phyloP scores from a whole-genome alignment of 345 rosid species.

The Atalantia buxifolia region DNA sequence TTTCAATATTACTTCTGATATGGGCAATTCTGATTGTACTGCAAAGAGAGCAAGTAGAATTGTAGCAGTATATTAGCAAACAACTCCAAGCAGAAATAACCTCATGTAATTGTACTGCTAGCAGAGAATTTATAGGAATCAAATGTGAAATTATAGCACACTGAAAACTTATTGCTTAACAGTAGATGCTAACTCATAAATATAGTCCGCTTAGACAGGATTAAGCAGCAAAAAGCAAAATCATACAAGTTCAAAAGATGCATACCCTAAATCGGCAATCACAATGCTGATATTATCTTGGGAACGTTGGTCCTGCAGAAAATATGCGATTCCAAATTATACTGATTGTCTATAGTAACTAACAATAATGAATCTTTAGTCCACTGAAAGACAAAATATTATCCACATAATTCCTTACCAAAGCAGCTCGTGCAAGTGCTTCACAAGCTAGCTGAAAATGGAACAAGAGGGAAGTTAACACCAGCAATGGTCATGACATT shows the following conservation, averaged over 20 bases:
- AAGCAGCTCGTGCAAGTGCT: constrained; percentile 70
- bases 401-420: constrained; percentile 44
- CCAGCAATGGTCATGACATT: too few species aligned
- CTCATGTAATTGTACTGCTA: neutral
- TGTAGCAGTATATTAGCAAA: neutral
- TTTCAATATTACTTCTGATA: neutral
- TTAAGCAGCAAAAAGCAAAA: neutral
- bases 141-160: neutral
- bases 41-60: neutral
- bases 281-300: constrained; percentile 78
- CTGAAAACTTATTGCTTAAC: neutral
- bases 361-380: neutral
- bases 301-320: constrained; percentile 66
- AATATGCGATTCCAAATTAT: constrained; percentile 13
- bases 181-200: neutral
- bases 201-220: neutral
- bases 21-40: neutral
- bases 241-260: neutral
- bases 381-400: neutral
- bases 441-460: constrained; percentile 77
- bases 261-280: constrained; percentile 87
- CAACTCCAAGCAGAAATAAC: neutral
- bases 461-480: constrained; percentile 17
- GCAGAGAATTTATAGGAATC: neutral
- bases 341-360: neutral